Base-by-base conservation (phyloP, 345 rosid species). In the Garcia nutans region DNA sequence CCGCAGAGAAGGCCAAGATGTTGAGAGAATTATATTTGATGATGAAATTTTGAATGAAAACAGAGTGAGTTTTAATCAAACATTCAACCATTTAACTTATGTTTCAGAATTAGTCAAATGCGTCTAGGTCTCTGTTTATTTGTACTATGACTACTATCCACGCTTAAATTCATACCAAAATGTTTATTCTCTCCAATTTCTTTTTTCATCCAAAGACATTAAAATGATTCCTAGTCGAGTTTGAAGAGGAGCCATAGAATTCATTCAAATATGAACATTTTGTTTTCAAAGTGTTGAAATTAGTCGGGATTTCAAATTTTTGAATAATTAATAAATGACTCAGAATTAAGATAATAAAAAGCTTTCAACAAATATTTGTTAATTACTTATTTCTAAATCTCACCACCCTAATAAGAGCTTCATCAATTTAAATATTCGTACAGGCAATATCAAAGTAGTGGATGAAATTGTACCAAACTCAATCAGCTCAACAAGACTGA, bases 401-500 rank as follows among this genome's bases (percentile, higher is more conserved):
- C 13, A 58, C 3, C 67, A 56, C n/a, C n/a, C n/a, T n/a, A n/a
- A n/a, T 49, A 7, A 23, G 64, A n/a, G 23, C 41, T 47, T 6
- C 15, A 15, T 3, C 52, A 50, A 31, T 2, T 26, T 5, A 37
- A 24, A 15, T 66, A 71, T 56, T 70, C 58, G 75, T 78, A 81
- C 78, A 93, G 99, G 26, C 49, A 88, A 96, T 78, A 85, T 96
- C 67, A 88, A 61, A 78, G 76, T 87, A 17, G 91, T 90, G 49
- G 81, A 90, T 64, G 93, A 96, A 63, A 67, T 82, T 19, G 90
- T 91, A 13, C 92, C 94, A 44, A 96, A 96, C 83, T 87, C 83
- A 82, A 89, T 96, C 52, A 96, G 99, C 83, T 96, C 98, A 58
- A 86, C 94, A 37, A 84, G 90, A 85, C 74, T 93, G 70, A 93